phyloP scores from a whole-genome alignment of 768 basidiomycete species.

The Clitopilus hobsonii region DNA sequence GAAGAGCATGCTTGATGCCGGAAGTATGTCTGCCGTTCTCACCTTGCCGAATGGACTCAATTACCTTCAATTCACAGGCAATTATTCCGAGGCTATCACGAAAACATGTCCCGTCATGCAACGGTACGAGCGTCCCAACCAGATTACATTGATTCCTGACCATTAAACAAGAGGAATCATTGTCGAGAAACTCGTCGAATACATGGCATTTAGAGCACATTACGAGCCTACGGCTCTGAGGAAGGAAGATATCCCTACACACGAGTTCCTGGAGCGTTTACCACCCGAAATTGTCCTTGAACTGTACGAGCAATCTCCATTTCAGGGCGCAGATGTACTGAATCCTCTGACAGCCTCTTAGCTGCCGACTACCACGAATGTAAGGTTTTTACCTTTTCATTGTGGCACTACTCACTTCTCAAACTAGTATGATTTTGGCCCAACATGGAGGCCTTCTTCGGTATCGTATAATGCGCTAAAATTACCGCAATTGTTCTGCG shows the following conservation, averaged over 20 bases:
- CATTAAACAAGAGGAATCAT: slow-evolving; percentile 51
- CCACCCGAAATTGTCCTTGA: slow-evolving; percentile 87
- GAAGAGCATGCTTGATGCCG: slow-evolving; percentile 71
- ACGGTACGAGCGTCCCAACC: slow-evolving; percentile 40
- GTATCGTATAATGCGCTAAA: background rate
- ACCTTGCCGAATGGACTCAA: slow-evolving; percentile 4
- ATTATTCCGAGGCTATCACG: slow-evolving; percentile 70
- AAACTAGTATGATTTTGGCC: background rate
- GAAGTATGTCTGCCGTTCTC: slow-evolving; percentile 43
- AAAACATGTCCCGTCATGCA: slow-evolving; percentile 68
- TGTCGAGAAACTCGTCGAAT: slow-evolving; percentile 86
- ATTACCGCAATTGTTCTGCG: background rate
- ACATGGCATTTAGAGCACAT: slow-evolving; percentile 79
- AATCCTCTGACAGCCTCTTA: slow-evolving; percentile 33
- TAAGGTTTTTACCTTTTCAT: slow-evolving; percentile 16
- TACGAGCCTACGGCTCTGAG: slow-evolving; percentile 58
- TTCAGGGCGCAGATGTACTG: background rate
- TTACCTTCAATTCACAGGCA: slow-evolving; percentile 36
- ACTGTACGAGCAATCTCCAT: slow-evolving; percentile 50
- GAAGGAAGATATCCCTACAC: slow-evolving; percentile 73
- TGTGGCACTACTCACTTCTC: background rate
- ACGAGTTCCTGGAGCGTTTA: slow-evolving; percentile 79
- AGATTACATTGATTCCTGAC: background rate
- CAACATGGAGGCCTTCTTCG: background rate
- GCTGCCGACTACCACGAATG: slow-evolving; percentile 68